phyloP scores from a whole-genome alignment of 140 eudicot species.

The Ambrosia hybrid region DNA sequence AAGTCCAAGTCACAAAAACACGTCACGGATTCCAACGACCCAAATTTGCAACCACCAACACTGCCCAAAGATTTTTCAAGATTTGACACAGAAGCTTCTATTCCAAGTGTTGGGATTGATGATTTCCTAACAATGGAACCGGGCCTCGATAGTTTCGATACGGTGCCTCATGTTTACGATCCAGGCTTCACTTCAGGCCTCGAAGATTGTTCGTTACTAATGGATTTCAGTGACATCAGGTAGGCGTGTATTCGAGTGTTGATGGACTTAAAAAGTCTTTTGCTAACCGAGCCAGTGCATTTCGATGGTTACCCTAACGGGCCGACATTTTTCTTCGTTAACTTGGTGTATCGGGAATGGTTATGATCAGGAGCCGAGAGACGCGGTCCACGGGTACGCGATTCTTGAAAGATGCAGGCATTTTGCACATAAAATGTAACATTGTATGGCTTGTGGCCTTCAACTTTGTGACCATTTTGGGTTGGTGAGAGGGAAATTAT shows the following conservation, averaged over 20 bases:
- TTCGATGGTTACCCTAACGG: constrained; percentile 27
- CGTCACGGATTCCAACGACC: constrained; percentile 34
- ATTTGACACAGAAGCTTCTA: constrained; percentile 33
- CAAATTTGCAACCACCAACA: constrained; percentile 33
- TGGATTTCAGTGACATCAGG: constrained; percentile 64
- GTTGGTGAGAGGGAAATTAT: constrained; percentile 35
- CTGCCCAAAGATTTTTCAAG: constrained; percentile 25
- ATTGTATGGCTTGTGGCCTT: constrained; percentile 43
- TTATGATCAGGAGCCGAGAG: constrained; percentile 12
- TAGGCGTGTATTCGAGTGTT: constrained; percentile 24
- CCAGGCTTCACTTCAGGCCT: constrained; percentile 64
- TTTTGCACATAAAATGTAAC: constrained; percentile 48
- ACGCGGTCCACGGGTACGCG: constrained; percentile 6
- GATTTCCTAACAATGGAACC: constrained; percentile 32
- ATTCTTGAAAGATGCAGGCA: constrained; percentile 32
- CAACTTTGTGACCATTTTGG: constrained; percentile 32
- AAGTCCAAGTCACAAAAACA: constrained; percentile 61
- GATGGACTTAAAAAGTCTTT: neutral
- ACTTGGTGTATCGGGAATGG: constrained; percentile 26
- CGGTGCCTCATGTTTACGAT: constrained; percentile 38
- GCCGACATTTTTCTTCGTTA: constrained; percentile 20
- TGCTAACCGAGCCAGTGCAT: constrained; percentile 25
- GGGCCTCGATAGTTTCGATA: constrained; percentile 30
- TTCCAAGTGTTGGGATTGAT: constrained; percentile 33
- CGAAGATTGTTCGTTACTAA: constrained; percentile 55